Evolutionary conservation across 305 asterid species (phyloP), one percentile per base, ranked within the genome.

Genomic region (Withania somnifera): DNA sequence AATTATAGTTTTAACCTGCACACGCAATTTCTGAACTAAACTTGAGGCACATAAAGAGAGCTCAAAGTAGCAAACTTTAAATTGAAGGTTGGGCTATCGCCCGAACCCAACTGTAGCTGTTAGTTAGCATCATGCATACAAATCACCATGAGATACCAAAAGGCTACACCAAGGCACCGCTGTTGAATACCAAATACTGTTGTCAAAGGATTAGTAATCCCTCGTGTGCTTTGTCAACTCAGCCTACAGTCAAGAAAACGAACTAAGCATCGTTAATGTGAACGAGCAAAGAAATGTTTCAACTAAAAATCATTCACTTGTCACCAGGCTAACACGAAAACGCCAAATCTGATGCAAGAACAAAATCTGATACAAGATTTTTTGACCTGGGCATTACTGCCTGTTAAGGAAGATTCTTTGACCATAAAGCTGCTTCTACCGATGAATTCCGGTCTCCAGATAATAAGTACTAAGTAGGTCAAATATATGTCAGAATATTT

Each of bases 221-320:
- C n/a, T n/a, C n/a, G 60, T 20, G 77, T 88, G 87, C 86, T 69
- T 88, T 13, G 89, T 89, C 85, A 91, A 80, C 86, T 88, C 94
- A 52, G 71, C 84, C 94, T 91, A 73, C 54, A 87, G 22, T 40
- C 81, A 56, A 69, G 47, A 54, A 15, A 53, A 71, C 17, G 79
- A 71, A 75, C 32, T 36, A 20, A 54, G 67, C 38, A 61, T 79
- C 10, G 52, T n/a, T 60, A 61, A 58, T 51, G 15, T 83, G 30
- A 34, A 45, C 42, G 78, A 68, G 68, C 17, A 73, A 11, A 60
- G 15, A 61, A 40, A 6, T 20, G 32, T 73, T 64, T n/a, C 53
- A 34, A 36, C 63, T n/a, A 15, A 24, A n/a, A 22, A 45, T 17
- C 51, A 32, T 45, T 42, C 42, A 17, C 56, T 14, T 6, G 42